phyloP scores from a whole-genome alignment of 495 filamentous ascomycete genomes.

The Trichoderma gamsii region DNA sequence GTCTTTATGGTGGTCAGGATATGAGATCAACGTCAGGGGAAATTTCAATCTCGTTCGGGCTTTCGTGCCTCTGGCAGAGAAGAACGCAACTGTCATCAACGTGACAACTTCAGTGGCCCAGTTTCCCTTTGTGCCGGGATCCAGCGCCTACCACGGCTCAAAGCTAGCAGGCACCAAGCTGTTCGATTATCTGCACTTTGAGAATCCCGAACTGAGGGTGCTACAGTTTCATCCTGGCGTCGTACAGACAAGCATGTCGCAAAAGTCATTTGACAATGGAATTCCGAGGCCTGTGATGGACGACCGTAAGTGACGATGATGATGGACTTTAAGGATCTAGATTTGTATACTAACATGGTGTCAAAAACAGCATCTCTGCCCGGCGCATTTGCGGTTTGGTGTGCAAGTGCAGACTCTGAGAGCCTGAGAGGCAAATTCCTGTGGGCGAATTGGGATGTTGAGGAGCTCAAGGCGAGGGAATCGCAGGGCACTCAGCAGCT shows the following conservation, averaged over 20 bases:
- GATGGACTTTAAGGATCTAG: neutral
- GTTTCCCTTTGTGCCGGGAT: conserved; percentile 20
- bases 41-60: conserved; percentile 10
- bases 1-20: neutral
- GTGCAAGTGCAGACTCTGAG: conserved; percentile 30
- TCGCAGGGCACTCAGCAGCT: neutral
- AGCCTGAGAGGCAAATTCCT: conserved; percentile 37
- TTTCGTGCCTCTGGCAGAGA: conserved; percentile 6
- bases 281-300: neutral
- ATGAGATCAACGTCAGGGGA: neutral
- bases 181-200: conserved; percentile 29
- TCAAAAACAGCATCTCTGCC: conserved; percentile 27
- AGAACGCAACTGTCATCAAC: conserved; percentile 12
- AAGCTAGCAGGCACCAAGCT: conserved; percentile 34
- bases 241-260: conserved; percentile 24
- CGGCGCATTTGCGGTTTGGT: conserved; percentile 37
- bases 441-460: conserved; percentile 45
- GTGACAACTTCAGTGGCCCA: conserved; percentile 1
- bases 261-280: conserved; percentile 3
- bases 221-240: conserved; percentile 40
- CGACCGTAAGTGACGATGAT: neutral
- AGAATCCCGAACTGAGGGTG: conserved; percentile 33
- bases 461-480: conserved; percentile 27
- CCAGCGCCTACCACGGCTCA: conserved; percentile 32
- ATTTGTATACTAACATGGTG: neutral